Evolutionary conservation across 192 early-diverging fungal genomes (phyloP).

Genomic region (Paraglomus occultum): DNA sequence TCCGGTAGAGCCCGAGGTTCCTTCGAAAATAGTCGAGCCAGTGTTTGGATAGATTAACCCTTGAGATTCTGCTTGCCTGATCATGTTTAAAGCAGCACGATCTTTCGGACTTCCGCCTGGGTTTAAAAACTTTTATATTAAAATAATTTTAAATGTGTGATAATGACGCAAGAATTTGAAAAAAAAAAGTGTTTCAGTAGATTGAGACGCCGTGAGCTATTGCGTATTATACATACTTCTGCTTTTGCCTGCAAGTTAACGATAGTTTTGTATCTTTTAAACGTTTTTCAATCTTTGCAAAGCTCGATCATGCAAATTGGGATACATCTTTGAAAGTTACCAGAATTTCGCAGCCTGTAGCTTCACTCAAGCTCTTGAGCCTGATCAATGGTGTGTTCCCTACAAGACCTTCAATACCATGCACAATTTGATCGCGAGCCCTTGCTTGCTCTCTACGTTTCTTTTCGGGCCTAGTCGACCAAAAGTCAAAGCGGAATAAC

Average conservation of each 20-base stretch:
- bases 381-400: conserved; percentile 91
- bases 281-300: neutral
- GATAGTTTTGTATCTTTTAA: too few relatives aligned
- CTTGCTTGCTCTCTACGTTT: too few relatives aligned
- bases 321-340: conserved; percentile 43
- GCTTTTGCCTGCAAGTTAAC: conserved; percentile 38
- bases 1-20: conserved; percentile 94
- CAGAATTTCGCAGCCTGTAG: conserved; percentile 86
- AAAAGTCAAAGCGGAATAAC: too few relatives aligned
- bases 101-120: conserved; percentile 94
- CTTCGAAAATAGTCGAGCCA: conserved; percentile 85
- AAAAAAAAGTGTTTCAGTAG: neutral
- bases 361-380: conserved; percentile 81
- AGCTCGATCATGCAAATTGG: neutral
- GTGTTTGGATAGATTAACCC: conserved; percentile 72
- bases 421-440: conserved; percentile 38
- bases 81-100: conserved; percentile 84
- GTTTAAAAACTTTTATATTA: conserved; percentile 72
- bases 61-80: conserved; percentile 69
- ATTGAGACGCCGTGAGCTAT: neutral
- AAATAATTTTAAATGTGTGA: too few relatives aligned
- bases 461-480: too few relatives aligned
- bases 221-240: conserved; percentile 29
- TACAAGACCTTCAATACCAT: conserved; percentile 81
- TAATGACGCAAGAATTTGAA: too few relatives aligned